phyloP scores from a whole-genome alignment of 73 alveolate species.

The Tetrahymena elliotti region DNA sequence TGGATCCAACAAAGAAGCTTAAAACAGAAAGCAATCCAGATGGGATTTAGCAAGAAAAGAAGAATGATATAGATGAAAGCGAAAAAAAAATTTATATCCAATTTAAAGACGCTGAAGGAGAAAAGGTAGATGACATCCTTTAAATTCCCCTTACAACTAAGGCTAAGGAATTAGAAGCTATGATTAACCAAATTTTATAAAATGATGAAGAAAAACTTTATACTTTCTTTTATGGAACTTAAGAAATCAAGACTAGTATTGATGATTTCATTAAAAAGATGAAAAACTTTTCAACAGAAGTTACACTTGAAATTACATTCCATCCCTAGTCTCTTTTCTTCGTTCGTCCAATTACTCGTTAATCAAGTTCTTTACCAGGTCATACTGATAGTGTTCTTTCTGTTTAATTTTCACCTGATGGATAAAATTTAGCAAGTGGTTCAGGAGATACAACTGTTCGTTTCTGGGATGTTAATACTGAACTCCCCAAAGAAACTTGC shows the following conservation, averaged over 20 bases:
- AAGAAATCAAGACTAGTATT: constrained; percentile 10
- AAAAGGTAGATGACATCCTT: neutral
- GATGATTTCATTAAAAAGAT: neutral
- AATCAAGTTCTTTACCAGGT: constrained; percentile 96
- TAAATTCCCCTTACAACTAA: constrained; percentile 6
- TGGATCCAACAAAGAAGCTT: neutral
- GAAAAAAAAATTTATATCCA: neutral
- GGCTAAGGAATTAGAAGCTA: constrained; percentile 13
- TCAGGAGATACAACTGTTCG: constrained; percentile 98
- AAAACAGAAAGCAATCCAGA: neutral
- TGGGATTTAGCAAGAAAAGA: neutral
- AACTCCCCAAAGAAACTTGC: constrained; percentile 84
- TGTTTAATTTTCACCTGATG: constrained; percentile 73
- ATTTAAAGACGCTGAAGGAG: neutral
- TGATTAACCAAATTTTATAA: neutral
- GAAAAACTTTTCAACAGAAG: constrained; percentile 10
- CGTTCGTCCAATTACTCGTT: constrained; percentile 97
- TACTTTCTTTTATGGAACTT: constrained; percentile 15
- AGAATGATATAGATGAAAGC: neutral
- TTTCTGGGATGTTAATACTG: constrained; percentile 97
- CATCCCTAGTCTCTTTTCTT: constrained; percentile 97
- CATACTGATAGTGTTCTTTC: constrained; percentile 92
- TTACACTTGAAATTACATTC: constrained; percentile 62
- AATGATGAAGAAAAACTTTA: constrained; percentile 32
- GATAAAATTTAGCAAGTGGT: constrained; percentile 86